Percentiles rank a stretch among this genome's conserved stretches.
Conservation (phyloP, 305 asterid species). For the Rubia occidens region DNA sequence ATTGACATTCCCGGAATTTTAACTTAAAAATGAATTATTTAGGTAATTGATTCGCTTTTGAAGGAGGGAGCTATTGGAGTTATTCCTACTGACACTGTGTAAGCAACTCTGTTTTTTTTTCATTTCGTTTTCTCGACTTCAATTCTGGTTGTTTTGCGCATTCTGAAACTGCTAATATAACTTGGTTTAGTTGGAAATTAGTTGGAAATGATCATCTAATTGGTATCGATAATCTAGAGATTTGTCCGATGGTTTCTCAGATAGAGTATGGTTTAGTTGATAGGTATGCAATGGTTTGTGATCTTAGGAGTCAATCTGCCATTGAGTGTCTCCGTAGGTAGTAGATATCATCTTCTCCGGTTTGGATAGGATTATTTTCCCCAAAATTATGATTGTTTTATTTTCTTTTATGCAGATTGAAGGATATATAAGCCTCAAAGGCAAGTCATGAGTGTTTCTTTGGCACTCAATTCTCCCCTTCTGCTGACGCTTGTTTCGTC, state of each 20-base stretch:
- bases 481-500: background rate
- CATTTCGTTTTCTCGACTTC: no score
- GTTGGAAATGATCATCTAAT: background rate
- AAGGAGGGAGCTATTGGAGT: conserved; percentile 93
- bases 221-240: background rate
- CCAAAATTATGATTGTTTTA: conserved; percentile 17
- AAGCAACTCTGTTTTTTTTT: conserved; percentile 21
- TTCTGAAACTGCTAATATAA: background rate
- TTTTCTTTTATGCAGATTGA: conserved; percentile 48
- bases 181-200: no score
- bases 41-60: conserved; percentile 60
- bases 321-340: conserved; percentile 78
- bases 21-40: no score
- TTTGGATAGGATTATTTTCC: no score
- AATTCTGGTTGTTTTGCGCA: background rate
- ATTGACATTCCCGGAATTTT: no score
- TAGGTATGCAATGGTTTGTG: conserved; percentile 84
- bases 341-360: conserved; percentile 12
- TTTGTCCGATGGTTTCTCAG: conserved; percentile 1
- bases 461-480: background rate
- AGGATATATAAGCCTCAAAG: conserved; percentile 73
- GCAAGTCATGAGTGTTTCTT: conserved; percentile 31
- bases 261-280: conserved; percentile 16
- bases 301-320: conserved; percentile 53
- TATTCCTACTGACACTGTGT: conserved; percentile 93